phyloP scores from a whole-genome alignment of 768 basidiomycete genomes.

The Phlebiopsis flavidoalba region DNA sequence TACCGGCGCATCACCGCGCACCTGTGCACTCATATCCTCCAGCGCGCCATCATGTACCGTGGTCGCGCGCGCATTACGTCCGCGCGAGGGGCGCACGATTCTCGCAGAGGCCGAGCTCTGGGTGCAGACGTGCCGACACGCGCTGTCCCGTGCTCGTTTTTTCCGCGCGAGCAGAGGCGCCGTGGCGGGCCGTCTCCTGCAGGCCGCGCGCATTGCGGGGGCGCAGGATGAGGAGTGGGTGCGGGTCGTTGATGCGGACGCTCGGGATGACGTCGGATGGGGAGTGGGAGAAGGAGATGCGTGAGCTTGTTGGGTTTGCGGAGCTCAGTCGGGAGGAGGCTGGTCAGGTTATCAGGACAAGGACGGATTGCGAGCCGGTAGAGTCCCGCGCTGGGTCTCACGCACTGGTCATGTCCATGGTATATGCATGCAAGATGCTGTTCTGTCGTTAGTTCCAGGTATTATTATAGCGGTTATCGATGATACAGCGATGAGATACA shows the following conservation, averaged over 20 bases:
- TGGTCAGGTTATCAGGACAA: constrained; percentile 43
- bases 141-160: constrained; percentile 39
- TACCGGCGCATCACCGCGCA: constrained; percentile 73
- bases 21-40: constrained; percentile 73
- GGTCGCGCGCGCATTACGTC: constrained; percentile 55
- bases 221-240: constrained; percentile 53
- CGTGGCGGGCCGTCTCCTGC: constrained; percentile 72
- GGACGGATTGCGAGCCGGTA: constrained; percentile 32
- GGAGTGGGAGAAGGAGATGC: constrained; percentile 52
- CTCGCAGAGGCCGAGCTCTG: constrained; percentile 75
- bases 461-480: neutral
- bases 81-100: constrained; percentile 56
- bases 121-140: constrained; percentile 71
- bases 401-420: neutral
- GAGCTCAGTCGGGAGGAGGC: constrained; percentile 64
- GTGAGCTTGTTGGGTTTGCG: constrained; percentile 50
- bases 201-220: constrained; percentile 64
- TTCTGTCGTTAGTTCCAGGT: neutral
- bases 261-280: constrained; percentile 34
- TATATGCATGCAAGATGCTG: neutral
- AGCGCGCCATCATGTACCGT: constrained; percentile 77
- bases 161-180: constrained; percentile 50
- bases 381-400: neutral
- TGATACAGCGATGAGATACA: constrained; percentile 1
- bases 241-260: constrained; percentile 38